phyloP scores from a whole-genome alignment of 441 rosid genomes.

The Adansonia grandidieri region DNA sequence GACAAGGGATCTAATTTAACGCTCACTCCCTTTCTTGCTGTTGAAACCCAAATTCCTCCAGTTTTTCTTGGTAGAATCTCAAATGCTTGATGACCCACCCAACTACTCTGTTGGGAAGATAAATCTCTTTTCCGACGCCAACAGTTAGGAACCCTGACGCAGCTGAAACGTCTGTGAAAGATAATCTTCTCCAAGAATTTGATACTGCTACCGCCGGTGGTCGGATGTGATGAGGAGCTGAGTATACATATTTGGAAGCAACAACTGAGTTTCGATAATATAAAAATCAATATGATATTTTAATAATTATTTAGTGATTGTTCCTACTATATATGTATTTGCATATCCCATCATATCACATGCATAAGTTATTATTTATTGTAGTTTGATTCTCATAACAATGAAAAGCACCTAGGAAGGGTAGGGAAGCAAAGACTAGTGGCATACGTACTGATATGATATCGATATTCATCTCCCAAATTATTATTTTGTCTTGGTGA shows the following conservation, averaged over 20 bases:
- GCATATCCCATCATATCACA: too few relatives aligned
- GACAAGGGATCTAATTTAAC: slow-evolving; percentile 49
- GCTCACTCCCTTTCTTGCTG: slow-evolving; percentile 43
- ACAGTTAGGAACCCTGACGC: slow-evolving; percentile 49
- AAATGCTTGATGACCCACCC: slow-evolving; percentile 46
- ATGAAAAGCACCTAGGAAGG: too few relatives aligned
- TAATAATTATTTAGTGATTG: too few relatives aligned
- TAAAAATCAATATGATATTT: too few relatives aligned
- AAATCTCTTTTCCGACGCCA: slow-evolving; percentile 53
- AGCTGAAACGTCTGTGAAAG: slow-evolving; percentile 40
- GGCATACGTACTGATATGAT: too few relatives aligned
- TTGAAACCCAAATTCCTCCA: slow-evolving; percentile 59
- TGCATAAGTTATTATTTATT: too few relatives aligned
- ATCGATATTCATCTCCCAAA: not conserved
- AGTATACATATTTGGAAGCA: too few relatives aligned
- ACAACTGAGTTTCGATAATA: too few relatives aligned
- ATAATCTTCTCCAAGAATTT: slow-evolving; percentile 55
- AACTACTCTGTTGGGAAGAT: slow-evolving; percentile 52
- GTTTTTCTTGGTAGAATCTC: slow-evolving; percentile 51
- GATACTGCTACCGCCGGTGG: slow-evolving; percentile 35
- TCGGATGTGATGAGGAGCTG: too few relatives aligned
- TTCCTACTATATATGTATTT: too few relatives aligned
- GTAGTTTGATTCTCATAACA: too few relatives aligned
- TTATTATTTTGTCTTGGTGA: slow-evolving; percentile 21
- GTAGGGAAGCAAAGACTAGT: too few relatives aligned